Evolutionary conservation across 768 basidiomycete genomes (phyloP), one percentile per base, ranked within the genome.

Genomic region (Solioccasus polychromus): DNA sequence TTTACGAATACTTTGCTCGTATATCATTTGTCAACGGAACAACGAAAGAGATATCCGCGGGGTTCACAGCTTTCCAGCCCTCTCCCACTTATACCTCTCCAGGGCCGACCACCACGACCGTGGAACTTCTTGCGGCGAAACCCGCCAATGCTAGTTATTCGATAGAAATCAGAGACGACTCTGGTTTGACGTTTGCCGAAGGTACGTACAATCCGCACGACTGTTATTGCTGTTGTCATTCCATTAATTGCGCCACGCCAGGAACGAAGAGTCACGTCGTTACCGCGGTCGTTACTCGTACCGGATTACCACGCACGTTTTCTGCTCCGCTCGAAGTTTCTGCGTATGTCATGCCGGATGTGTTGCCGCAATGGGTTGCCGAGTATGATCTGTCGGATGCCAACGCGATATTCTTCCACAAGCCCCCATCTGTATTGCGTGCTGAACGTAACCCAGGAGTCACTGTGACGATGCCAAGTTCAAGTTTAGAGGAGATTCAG

Each of bases 21-120:
- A 15, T 59, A 9, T 2, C 23, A 6, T 55, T 62, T 12, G 23
- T 44, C 12, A 48, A 59, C 22, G 57, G 48, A 32, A 52, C 49
- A 4, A 55, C 25, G 8, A 20, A 29, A 39, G 50, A 59, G 14
- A 31, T 61, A 8, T 32, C 29, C 1, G 52, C 45, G 17, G 60
- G 60, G n/a, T 1, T 46, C 11, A 61, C 60, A 3, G 15, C 38
- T 23, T 60, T 60, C 15, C 43, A 45, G 4, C 60, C 60, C 8
- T 6, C 40, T 2, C 28, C 40, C 2, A 14, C 14, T 3, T 8
- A 30, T n/a, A 7, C 14, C 5, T 20, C 14, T 12, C 44, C 5
- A 15, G 4, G 32, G 10, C 25, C 5, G n/a, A 32, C 12, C 14
- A 36, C 29, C 0, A 25, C 30, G 12, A 45, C 22, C 2, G 24